Base-by-base conservation (phyloP, 2,329 filamentous ascomycete genomes). In the Acephala macrosclerotiorum region DNA sequence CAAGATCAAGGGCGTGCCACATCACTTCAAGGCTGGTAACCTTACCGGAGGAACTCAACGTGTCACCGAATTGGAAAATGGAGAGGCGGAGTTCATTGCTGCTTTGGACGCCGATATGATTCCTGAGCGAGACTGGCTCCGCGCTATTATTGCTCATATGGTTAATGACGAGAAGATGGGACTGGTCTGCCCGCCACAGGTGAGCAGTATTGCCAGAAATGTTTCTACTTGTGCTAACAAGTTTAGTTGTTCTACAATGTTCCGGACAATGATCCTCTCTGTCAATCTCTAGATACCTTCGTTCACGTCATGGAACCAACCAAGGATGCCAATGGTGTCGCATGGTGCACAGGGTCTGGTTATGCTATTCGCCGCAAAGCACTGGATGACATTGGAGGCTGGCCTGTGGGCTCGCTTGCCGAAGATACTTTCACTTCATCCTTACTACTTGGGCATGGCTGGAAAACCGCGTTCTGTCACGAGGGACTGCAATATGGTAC, bases 91-190 rank as follows among this genome's bases (percentile, higher is more conserved):
- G 70, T 89, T 81, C 74, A 84, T 89, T 73, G 87, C 86, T 18
- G 85, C 85, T 47, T 78, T 91, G 45, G 88, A 90, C 73, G 87
- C 87, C 20, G 88, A 91, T 73, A 90, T 90, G 88, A 89, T 90
- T 75, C 85, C 87, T 8, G 85, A 89, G 74, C 80, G 79, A 62
- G 78, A 85, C 58, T 90, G 87, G 85, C 80, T 89, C n/a, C 84
- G 87, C 47, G 83, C 85, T 42, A 74, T 86, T 18, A 75, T 89
- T 25, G 85, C 87, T 63, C 87, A 89, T 72, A 75, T 89, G 60
- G 71, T 89, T n/a, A 64, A 63, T 11, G 85, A 89, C 71, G 79
- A 81, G 55, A 85, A 84, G 74, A 80, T 87, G 79, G 85, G 84
- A 58, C 79, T 88, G 59, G 85, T 83, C 25, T 88, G 85, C 71